Evolutionary conservation across 768 basidiomycete genomes (phyloP).

Genomic region (Zangia roseola): DNA sequence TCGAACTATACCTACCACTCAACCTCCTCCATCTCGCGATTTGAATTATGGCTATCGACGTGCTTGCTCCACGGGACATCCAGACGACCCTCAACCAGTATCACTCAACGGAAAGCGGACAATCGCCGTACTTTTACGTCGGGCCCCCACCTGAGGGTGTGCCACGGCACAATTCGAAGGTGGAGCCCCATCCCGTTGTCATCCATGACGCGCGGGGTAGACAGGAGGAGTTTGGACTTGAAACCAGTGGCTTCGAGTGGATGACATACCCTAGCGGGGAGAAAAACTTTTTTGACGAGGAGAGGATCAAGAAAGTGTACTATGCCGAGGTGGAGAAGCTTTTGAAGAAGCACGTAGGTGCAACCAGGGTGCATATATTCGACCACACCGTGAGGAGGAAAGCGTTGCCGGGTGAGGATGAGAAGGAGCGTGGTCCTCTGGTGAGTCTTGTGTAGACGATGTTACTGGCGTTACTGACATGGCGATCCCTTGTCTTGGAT

Average conservation of each 20-base stretch:
- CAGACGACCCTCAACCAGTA: conserved; percentile 38
- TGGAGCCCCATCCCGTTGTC: background rate
- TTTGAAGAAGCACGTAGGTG: conserved; percentile 36
- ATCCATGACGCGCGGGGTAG: conserved; percentile 31
- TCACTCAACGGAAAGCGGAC: conserved; percentile 15
- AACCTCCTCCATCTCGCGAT: background rate
- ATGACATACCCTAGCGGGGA: conserved; percentile 30
- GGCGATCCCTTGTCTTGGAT: no score
- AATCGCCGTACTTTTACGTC: conserved; percentile 34
- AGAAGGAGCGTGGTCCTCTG: no score
- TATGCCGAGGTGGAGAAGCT: conserved; percentile 40
- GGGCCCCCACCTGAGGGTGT: conserved; percentile 20
- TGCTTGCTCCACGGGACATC: conserved; percentile 31
- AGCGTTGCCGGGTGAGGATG: no score
- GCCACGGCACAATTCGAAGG: conserved; percentile 27
- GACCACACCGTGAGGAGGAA: conserved; percentile 40
- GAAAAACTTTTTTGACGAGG: conserved; percentile 38
- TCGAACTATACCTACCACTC: background rate
- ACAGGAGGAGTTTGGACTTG: conserved; percentile 27
- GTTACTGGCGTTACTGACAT: no score
- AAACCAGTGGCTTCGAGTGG: conserved; percentile 41
- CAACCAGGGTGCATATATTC: conserved; percentile 39
- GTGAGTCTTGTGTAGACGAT: no score
- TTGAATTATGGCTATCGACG: conserved; percentile 19
- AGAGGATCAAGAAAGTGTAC: conserved; percentile 33